Base-by-base conservation (phyloP, 495 filamentous ascomycete genomes). In the Penicillium nucicola region DNA sequence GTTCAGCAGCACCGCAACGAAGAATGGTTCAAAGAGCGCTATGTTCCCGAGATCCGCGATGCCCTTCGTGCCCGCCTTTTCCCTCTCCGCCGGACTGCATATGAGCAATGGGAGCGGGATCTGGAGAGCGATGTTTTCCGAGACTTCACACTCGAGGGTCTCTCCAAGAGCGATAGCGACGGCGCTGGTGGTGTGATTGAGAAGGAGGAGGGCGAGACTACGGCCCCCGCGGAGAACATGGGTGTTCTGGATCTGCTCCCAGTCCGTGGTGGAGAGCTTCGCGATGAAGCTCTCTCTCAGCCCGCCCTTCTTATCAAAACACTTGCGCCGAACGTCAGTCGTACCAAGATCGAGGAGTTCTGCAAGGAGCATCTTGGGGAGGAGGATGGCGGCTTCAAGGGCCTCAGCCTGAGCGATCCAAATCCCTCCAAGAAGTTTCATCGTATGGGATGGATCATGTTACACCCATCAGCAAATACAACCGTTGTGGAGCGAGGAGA, bases 1-100 rank as follows among this genome's bases (percentile, higher is more conserved):
- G 93, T 99, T 17, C 83, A 86, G 23, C 84, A 88, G 41, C 93
- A 97, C 66, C 95, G 93, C 60, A 78, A 79, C 12, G 93, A 97
- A 56, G 92, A 97, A 60, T 99, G 93, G 93, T 99, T 99, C 71
- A 90, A 86, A 53, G 93, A 99, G 69, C 86, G 89, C 42, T 99
- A 99, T 58, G 80, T 93, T 48, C 80, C 90, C 4, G 90, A 93
- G 45, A 80, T 88, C 45, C 74, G 85, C 28, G 86, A 89, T 53
- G 68, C 73, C 1, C 78, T 96, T 41, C 85, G 84, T 34, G 66
- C 69, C 39, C 80, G 85, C 40, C 72, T 96, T 28, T 84, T 83
- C 61, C 84, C 87, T 11, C 91, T 89, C 60, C 84, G 93, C 6
- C 80, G 81, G 20, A 81, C 77, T 13, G 79, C 80, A 33, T 96